Conservation (phyloP, 176 grass and related monocot genomes). For the Phyllostachys edulis region DNA sequence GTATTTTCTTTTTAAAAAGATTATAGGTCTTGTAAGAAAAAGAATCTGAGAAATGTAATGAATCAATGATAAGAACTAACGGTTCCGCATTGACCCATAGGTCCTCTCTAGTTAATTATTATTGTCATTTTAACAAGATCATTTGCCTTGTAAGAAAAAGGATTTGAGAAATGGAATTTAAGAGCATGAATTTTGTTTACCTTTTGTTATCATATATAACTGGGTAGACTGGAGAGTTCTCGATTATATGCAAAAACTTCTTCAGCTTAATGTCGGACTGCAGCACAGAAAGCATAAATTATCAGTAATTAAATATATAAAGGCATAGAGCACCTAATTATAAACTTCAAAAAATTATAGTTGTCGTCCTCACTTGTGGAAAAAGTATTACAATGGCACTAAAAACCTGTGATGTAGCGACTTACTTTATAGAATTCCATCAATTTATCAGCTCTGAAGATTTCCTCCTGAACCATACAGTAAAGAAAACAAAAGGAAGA, state of each 20-base stretch:
- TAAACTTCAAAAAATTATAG: conserved; percentile 2
- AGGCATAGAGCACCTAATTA: conserved; percentile 19
- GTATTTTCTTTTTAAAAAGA: background rate
- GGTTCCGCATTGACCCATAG: background rate
- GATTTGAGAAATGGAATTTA: background rate
- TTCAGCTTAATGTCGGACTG: conserved; percentile 95
- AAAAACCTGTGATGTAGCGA: background rate
- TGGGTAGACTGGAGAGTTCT: conserved; percentile 87
- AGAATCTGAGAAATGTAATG: background rate
- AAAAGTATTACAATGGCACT: background rate
- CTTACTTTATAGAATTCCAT: conserved; percentile 89
- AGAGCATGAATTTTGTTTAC: conserved; percentile 38
- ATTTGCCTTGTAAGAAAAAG: background rate
- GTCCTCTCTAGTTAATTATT: background rate
- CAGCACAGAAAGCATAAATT: conserved; percentile 19
- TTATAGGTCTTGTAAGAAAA: background rate
- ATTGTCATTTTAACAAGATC: background rate
- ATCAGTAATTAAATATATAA: conserved; percentile 24
- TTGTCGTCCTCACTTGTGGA: background rate
- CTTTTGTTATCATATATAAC: conserved; percentile 95
- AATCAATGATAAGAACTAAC: background rate
- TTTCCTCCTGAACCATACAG: conserved; percentile 60
- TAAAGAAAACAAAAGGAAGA: conserved; percentile 32
- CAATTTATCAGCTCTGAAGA: conserved; percentile 76
- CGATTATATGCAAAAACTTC: conserved; percentile 96